These are phyloP conservation scores for Pseudogymnoascus sp. DNA, from an alignment of 2,329 filamentous ascomycete genomes.

Conservation along the genomic window DNA sequence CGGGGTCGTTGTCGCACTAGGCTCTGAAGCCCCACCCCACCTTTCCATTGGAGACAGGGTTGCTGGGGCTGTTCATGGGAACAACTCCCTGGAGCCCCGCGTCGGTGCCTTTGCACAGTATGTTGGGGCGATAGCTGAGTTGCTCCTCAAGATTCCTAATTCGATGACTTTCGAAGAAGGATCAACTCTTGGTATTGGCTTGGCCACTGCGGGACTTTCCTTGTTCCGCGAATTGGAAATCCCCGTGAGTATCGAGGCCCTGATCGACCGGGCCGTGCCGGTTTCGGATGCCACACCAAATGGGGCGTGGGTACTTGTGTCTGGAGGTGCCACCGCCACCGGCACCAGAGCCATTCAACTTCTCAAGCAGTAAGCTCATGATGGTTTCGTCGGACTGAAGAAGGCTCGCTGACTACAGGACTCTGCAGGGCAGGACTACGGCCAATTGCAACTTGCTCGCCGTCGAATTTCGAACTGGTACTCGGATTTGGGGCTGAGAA, in stretches of 20 bases:
- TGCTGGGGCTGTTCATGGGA: slow-evolving; percentile 31
- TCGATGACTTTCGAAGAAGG: slow-evolving; percentile 20
- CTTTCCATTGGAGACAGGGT: slow-evolving; percentile 44
- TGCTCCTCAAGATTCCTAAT: slow-evolving; percentile 31
- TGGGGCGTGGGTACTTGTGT: slow-evolving; percentile 33
- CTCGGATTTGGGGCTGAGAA: slow-evolving; percentile 35
- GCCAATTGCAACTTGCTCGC: slow-evolving; percentile 37
- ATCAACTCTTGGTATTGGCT: slow-evolving; percentile 25
- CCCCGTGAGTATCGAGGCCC: slow-evolving; percentile 16
- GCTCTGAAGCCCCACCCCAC: slow-evolving; percentile 28
- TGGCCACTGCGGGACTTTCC: slow-evolving; percentile 18
- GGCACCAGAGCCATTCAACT: slow-evolving; percentile 41
- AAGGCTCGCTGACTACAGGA: background rate
- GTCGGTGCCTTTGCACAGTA: slow-evolving; percentile 40
- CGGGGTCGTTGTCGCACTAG: slow-evolving; percentile 41
- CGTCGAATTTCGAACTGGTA: slow-evolving; percentile 35
- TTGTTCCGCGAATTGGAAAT: slow-evolving; percentile 18
- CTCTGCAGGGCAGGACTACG: slow-evolving; percentile 4
- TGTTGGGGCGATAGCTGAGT: slow-evolving; percentile 29
- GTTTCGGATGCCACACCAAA: background rate
- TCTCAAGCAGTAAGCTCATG: slow-evolving; percentile 27
- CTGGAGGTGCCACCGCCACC: slow-evolving; percentile 38
- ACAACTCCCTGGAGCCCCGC: slow-evolving; percentile 6
- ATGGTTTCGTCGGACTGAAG: background rate
- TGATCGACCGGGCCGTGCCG: slow-evolving; percentile 2